A percentile compares a stretch with the other conserved stretches of the same genome.
Evolutionary conservation across 1,284 basidiomycete species (phyloP).

Genomic region (Hortiboletus rubellus): DNA sequence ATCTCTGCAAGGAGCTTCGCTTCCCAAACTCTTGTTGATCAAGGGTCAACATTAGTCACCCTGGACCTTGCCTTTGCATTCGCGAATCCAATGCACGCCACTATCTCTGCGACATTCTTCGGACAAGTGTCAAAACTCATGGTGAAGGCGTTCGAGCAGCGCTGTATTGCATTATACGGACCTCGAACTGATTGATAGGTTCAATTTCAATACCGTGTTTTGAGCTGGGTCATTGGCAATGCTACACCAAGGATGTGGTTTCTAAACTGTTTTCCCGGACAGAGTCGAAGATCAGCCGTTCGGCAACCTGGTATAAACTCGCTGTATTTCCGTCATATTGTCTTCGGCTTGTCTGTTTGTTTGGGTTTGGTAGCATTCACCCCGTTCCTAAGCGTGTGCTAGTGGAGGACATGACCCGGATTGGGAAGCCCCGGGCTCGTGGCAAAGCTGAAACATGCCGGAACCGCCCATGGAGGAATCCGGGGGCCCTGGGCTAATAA

Average conservation of each 20-base stretch:
- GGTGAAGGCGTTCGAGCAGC: conserved; percentile 89
- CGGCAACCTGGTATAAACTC: not conserved
- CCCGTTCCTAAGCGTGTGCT: not conserved
- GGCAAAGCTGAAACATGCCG: not conserved
- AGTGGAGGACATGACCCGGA: not conserved
- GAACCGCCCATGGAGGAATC: not conserved
- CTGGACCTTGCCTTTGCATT: conserved; percentile 87
- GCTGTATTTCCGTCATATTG: not conserved
- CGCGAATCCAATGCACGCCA: conserved; percentile 82
- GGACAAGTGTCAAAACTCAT: conserved; percentile 85
- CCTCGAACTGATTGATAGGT: conserved; percentile 16
- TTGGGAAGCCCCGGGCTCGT: not conserved
- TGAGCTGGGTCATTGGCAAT: not conserved
- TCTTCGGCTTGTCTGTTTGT: not conserved
- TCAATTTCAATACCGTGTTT: not conserved
- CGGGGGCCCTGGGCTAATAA: conserved; percentile 4
- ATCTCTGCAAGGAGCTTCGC: not conserved
- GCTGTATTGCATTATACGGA: conserved; percentile 76
- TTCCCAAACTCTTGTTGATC: conserved; percentile 19
- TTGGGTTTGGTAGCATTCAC: not conserved
- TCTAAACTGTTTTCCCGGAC: not conserved
- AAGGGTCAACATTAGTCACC: conserved; percentile 68
- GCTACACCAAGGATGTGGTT: not conserved
- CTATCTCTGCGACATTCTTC: conserved; percentile 81
- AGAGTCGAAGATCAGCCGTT: not conserved